Percentiles rank a stretch among this genome's conserved stretches.
phyloP scores from a whole-genome alignment of 768 basidiomycete genomes.

The Kondoa malvinella region DNA sequence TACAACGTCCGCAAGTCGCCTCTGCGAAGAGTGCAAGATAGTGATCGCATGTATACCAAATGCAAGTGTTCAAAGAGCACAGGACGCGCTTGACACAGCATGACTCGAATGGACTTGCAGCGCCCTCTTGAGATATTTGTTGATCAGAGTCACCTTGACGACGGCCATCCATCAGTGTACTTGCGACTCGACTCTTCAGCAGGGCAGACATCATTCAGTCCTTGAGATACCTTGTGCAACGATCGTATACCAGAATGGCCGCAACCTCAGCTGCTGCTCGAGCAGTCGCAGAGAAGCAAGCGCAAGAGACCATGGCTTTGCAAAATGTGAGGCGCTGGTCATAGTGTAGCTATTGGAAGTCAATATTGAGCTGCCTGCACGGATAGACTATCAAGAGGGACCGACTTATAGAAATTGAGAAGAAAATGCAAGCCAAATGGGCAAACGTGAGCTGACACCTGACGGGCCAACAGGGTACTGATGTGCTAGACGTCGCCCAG shows the following conservation, averaged over 20 bases:
- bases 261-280: not conserved
- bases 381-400: not conserved
- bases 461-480: too few relatives aligned
- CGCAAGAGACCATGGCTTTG: not conserved
- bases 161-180: too few relatives aligned
- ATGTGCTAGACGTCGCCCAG: too few relatives aligned
- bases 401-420: not conserved
- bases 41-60: too few relatives aligned
- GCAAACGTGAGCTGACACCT: not conserved
- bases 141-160: too few relatives aligned
- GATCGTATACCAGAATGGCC: not conserved
- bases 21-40: too few relatives aligned
- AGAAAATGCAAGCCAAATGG: not conserved
- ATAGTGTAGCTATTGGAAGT: not conserved
- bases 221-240: not conserved
- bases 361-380: not conserved
- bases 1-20: too few relatives aligned
- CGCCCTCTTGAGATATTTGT: too few relatives aligned
- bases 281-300: not conserved
- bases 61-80: too few relatives aligned
- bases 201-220: not conserved
- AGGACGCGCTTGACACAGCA: too few relatives aligned
- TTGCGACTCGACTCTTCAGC: too few relatives aligned
- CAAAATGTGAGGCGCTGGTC: not conserved
- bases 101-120: too few relatives aligned